Base-by-base conservation (phyloP, 495 filamentous ascomycete genomes). In the Penicillium samsonianum region DNA sequence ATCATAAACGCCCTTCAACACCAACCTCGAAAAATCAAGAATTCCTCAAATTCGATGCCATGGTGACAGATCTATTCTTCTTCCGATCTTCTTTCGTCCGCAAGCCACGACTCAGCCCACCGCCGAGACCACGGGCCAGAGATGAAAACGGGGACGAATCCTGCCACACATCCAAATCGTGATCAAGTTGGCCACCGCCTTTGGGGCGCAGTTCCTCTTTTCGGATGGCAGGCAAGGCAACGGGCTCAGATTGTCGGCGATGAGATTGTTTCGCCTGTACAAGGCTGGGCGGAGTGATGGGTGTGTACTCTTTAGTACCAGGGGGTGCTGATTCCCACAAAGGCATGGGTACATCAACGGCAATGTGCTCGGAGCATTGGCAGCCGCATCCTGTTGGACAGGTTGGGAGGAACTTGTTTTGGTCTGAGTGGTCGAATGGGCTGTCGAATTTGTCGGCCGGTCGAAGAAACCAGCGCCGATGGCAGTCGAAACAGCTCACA, bases 341-440 rank as follows among this genome's bases (percentile, higher is more conserved):
- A 1, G 69, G 70, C 42, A 65, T 60, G 23, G 68, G 58, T 3
- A 68, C 64, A n/a, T 73, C 53, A 26, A 68, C 59, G 38, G 64
- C 63, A 20, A 74, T 61, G 40, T 80, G 70, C 19, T 79, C 73
- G 14, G 76, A 70, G 68, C 80, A 83, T 53, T 63, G 73, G 38
- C 80, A 83, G 48, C 80, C 79, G 55, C 80, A 83, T 17, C 78
- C 79, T 4, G 67, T 75, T 4, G 78, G 72, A 56, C 80, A 83
- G 28, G 64, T 65, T 20, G 69, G 64, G 7, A 66, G 62, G 8
- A 61, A 58, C 1, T 62, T 57, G 38, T 59, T 57, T 14, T 57
- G 47, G 40, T 51, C 31, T 26, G 53, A 37, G 2, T 53, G 16
- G 26, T 65, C 50, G 17, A 35, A 40, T 45, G 50, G 31, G 37